Conservation (phyloP, 2,329 filamentous ascomycete species). For the Aureobasidium sp. region DNA sequence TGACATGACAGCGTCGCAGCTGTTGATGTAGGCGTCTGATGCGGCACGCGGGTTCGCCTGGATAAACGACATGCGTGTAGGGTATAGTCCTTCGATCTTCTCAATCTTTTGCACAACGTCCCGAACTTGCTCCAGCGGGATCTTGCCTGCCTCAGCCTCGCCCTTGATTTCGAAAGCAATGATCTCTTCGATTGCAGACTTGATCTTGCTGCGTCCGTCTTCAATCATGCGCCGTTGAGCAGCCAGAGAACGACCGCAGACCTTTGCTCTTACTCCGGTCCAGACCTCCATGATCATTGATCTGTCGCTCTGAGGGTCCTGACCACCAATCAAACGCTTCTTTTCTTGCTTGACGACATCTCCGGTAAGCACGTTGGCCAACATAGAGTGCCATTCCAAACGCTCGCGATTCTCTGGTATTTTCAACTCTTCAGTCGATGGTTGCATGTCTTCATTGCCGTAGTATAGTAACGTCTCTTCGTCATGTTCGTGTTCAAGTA, state of each 20-base stretch:
- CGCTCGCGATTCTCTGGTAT: conserved; percentile 82
- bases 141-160: conserved; percentile 82
- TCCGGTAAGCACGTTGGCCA: conserved; percentile 88
- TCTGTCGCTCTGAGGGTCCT: conserved; percentile 65
- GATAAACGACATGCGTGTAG: conserved; percentile 67
- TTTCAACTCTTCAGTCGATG: conserved; percentile 80
- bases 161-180: conserved; percentile 92
- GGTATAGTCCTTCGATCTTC: conserved; percentile 76
- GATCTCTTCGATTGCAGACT: conserved; percentile 73
- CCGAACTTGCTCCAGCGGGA: conserved; percentile 77
- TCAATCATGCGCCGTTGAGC: conserved; percentile 84
- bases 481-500: conserved; percentile 80
- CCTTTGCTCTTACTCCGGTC: conserved; percentile 76
- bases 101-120: conserved; percentile 88
- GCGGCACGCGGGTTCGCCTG: conserved; percentile 66
- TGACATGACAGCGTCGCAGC: conserved; percentile 79
- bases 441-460: conserved; percentile 79
- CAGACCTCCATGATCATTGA: conserved; percentile 65
- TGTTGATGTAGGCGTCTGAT: conserved; percentile 69
- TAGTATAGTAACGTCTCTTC: conserved; percentile 91
- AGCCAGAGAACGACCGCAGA: conserved; percentile 73
- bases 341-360: conserved; percentile 98
- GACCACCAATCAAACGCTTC: conserved; percentile 79
- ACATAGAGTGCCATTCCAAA: conserved; percentile 96
- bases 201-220: conserved; percentile 66